Evolutionary conservation across 768 basidiomycete genomes (phyloP).

Genomic region (Lepiota brunneoincarnata): DNA sequence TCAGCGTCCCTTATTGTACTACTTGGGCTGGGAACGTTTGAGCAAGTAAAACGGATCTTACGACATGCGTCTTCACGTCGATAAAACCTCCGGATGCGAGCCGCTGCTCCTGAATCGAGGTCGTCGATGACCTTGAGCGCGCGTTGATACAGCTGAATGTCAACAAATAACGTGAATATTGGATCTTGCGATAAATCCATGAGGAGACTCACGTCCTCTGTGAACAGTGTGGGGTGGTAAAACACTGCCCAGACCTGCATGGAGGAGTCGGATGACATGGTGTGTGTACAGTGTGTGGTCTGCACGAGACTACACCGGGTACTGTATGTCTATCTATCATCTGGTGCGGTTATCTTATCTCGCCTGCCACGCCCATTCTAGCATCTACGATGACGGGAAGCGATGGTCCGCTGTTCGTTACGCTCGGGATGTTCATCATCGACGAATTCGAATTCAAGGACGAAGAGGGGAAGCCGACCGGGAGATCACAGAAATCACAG

Average conservation of each 20-base stretch:
- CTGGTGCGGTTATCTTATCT: conserved; percentile 1
- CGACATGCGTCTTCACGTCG: conserved; percentile 75
- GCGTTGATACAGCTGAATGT: conserved; percentile 57
- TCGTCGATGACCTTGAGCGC: conserved; percentile 49
- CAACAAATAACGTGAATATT: conserved; percentile 11
- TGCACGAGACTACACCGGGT: background rate
- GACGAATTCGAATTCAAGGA: conserved; percentile 72
- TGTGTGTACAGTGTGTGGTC: background rate
- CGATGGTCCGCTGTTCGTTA: conserved; percentile 41
- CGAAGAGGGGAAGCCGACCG: conserved; percentile 51
- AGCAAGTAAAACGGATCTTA: conserved; percentile 30
- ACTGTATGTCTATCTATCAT: background rate
- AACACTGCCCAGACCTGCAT: conserved; percentile 46
- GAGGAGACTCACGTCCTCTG: conserved; percentile 36
- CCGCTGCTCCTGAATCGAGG: conserved; percentile 47
- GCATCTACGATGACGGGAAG: conserved; percentile 16
- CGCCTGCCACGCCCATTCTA: background rate
- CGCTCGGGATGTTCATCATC: conserved; percentile 90
- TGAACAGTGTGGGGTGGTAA: conserved; percentile 37
- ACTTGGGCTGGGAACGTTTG: conserved; percentile 3
- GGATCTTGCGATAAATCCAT: conserved; percentile 10
- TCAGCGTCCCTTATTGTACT: conserved; percentile 56
- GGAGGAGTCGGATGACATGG: conserved; percentile 11
- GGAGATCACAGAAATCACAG: conserved; percentile 45
- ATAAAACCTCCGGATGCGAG: conserved; percentile 64